These are phyloP conservation scores for Mycoemilia scoparia DNA, from an alignment of 192 early-diverging fungal species.

Conservation along the genomic window DNA sequence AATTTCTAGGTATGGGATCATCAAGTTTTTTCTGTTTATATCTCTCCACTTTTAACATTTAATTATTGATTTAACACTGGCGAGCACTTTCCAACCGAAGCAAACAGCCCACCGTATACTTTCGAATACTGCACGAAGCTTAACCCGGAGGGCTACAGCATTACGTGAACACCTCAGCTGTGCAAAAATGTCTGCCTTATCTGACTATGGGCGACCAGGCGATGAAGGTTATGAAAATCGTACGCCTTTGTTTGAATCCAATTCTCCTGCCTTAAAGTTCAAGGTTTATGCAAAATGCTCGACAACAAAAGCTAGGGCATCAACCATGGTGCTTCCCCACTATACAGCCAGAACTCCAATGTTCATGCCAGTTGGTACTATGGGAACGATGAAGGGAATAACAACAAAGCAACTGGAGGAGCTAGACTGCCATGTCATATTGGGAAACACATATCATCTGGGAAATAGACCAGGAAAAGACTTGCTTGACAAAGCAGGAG, in stretches of 20 bases:
- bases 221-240: no score
- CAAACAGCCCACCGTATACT: no score
- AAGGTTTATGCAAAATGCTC: slow-evolving; percentile 55
- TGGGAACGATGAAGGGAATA: slow-evolving; percentile 69
- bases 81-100: no score
- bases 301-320: slow-evolving; percentile 61
- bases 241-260: slow-evolving; percentile 18
- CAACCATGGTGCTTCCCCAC: slow-evolving; percentile 61
- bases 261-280: slow-evolving; percentile 47
- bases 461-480: slow-evolving; percentile 53
- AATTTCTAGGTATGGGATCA: no score
- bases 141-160: no score
- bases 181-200: no score
- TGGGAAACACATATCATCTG: slow-evolving; percentile 78
- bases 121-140: no score
- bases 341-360: slow-evolving; percentile 63
- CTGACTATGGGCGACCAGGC: no score
- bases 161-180: no score
- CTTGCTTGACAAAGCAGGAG: slow-evolving; percentile 51
- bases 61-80: no score
- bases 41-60: no score
- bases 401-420: slow-evolving; percentile 54
- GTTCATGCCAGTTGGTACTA: slow-evolving; percentile 82
- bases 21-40: no score
- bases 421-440: slow-evolving; percentile 64